Percentiles rank a stretch among this genome's conserved stretches.
These are phyloP conservation scores for Pleurotus tuber-regium DNA, from an alignment of 768 basidiomycete species.

Conservation along the genomic window DNA sequence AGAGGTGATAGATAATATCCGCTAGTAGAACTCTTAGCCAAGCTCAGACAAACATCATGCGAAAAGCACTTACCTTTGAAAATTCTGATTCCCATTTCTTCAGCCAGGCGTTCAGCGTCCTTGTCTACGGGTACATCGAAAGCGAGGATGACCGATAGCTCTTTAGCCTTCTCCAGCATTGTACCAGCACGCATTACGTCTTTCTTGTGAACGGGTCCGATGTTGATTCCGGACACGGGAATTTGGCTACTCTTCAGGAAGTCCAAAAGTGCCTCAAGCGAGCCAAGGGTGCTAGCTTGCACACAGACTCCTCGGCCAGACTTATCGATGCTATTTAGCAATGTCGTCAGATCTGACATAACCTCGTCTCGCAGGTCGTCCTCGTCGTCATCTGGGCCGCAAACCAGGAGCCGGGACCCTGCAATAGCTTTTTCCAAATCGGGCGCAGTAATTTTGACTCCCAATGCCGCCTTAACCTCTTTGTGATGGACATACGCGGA, in stretches of 20 bases:
- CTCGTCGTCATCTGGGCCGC: conserved; percentile 95
- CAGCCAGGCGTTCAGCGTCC: conserved; percentile 88
- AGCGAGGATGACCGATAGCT: conserved; percentile 91
- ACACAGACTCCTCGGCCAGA: conserved; percentile 97
- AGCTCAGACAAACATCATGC: conserved; percentile 6
- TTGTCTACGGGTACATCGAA: conserved; percentile 96
- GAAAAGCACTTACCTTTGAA: conserved; percentile 74
- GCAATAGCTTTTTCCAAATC: conserved; percentile 98
- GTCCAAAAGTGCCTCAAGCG: conserved; percentile 93
- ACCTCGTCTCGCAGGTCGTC: conserved; percentile 93
- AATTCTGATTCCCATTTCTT: conserved; percentile 90
- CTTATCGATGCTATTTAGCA: conserved; percentile 90
- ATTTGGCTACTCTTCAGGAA: conserved; percentile 96
- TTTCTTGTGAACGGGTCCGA: conserved; percentile 94
- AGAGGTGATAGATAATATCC: conserved; percentile 98
- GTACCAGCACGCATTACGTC: conserved; percentile 90
- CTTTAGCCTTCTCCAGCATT: conserved; percentile 96
- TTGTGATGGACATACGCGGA: conserved; percentile 97
- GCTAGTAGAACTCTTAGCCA: conserved; percentile 45
- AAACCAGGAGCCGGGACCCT: conserved; percentile 89
- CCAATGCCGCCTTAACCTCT: conserved; percentile 94
- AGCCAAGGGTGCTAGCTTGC: conserved; percentile 95
- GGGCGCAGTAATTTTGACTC: conserved; percentile 92
- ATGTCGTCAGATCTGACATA: conserved; percentile 90
- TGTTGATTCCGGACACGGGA: conserved; percentile 95